Conservation (phyloP, 805 yeast species). For the Sungouiozyma ichnusensis region DNA sequence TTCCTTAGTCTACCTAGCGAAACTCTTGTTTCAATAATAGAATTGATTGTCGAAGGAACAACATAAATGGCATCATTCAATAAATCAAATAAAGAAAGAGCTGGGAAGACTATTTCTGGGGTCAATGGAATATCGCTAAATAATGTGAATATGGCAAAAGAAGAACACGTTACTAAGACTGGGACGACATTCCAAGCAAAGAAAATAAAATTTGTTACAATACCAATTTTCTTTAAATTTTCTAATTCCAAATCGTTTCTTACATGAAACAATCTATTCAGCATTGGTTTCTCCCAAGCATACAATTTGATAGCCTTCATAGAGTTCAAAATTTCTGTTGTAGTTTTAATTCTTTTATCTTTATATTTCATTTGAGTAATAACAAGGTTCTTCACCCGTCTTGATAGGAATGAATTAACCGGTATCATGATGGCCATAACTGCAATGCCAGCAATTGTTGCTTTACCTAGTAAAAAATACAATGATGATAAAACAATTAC, state of each 20-base stretch:
- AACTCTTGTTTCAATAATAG: slow-evolving; percentile 48
- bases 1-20: slow-evolving; percentile 43
- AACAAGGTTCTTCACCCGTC: slow-evolving; percentile 35
- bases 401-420: slow-evolving; percentile 39
- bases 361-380: slow-evolving; percentile 52
- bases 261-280: slow-evolving; percentile 38
- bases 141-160: slow-evolving; percentile 45
- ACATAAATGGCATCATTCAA: slow-evolving; percentile 48
- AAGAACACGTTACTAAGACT: slow-evolving; percentile 49
- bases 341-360: slow-evolving; percentile 47
- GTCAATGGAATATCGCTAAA: slow-evolving; percentile 41
- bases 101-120: slow-evolving; percentile 61
- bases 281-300: slow-evolving; percentile 62
- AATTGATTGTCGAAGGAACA: slow-evolving; percentile 47
- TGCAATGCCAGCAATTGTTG: slow-evolving; percentile 47
- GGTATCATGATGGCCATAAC: slow-evolving; percentile 50
- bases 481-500: slow-evolving; percentile 44
- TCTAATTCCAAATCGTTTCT: slow-evolving; percentile 50
- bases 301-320: slow-evolving; percentile 58
- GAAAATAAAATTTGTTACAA: slow-evolving; percentile 35
- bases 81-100: slow-evolving; percentile 49
- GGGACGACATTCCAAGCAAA: slow-evolving; percentile 61
- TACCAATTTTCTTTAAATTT: slow-evolving; percentile 40
- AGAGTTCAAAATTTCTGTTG: slow-evolving; percentile 48
- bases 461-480: slow-evolving; percentile 44